Evolutionary conservation across 306 rosid species (phyloP).

Genomic region (Clitoria ternatea): DNA sequence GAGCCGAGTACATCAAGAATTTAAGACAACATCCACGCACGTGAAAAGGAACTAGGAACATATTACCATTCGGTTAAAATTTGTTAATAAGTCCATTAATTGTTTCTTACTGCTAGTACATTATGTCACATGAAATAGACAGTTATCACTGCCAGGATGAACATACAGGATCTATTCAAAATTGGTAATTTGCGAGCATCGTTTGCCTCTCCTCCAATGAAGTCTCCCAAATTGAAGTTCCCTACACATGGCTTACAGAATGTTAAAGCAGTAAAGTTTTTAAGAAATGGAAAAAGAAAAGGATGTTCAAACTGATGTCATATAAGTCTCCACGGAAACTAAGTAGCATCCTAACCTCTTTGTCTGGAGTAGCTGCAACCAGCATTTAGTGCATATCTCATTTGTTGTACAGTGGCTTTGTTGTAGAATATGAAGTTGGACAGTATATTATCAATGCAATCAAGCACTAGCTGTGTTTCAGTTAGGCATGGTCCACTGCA

Average conservation of each 20-base stretch:
- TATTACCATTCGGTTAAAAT: not conserved
- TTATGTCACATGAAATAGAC: conserved; percentile 1
- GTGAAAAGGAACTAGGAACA: not conserved
- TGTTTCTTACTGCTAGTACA: not conserved
- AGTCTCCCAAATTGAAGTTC: conserved; percentile 54
- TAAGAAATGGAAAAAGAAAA: not conserved
- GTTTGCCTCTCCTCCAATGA: conserved; percentile 39
- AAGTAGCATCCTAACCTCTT: conserved; percentile 37
- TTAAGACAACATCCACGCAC: not conserved
- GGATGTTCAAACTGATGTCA: not conserved
- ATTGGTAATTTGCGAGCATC: conserved; percentile 22
- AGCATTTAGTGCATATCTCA: conserved; percentile 47
- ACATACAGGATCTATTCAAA: conserved; percentile 5
- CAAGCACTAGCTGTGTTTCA: conserved; percentile 61
- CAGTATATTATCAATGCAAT: conserved; percentile 50
- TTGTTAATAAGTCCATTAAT: not conserved
- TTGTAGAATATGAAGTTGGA: conserved; percentile 59
- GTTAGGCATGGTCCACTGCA: conserved; percentile 64
- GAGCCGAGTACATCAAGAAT: not conserved
- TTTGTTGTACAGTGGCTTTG: conserved; percentile 44
- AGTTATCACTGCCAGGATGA: not conserved
- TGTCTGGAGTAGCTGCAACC: conserved; percentile 55
- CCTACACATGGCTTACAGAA: conserved; percentile 34
- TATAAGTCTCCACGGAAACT: not conserved
- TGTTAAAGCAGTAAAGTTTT: not conserved